phyloP scores from a whole-genome alignment of 83 land plant species.

The Picea mariana region DNA sequence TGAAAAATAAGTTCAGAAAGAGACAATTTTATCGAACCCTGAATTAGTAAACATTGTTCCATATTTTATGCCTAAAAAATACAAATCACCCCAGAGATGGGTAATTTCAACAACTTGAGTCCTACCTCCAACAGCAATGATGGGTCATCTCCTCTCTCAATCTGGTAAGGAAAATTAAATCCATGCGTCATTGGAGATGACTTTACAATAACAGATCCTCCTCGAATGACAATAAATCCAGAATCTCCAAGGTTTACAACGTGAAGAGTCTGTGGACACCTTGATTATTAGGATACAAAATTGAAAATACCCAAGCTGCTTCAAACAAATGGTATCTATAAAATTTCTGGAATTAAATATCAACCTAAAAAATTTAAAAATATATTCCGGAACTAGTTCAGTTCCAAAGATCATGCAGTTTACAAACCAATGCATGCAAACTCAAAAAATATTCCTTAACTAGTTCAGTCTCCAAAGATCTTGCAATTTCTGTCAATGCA shows the following conservation, averaged over 20 bases:
- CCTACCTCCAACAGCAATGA: conserved; percentile 54
- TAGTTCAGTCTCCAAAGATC: no score
- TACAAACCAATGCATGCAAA: no score
- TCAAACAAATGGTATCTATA: neutral
- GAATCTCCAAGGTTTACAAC: conserved; percentile 89
- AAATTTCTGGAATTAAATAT: neutral
- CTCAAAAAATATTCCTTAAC: no score
- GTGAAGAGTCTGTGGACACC: conserved; percentile 57
- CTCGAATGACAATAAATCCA: conserved; percentile 75
- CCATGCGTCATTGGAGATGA: conserved; percentile 82
- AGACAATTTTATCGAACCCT: neutral
- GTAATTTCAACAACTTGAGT: neutral
- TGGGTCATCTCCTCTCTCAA: conserved; percentile 80
- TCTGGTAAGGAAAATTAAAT: conserved; percentile 83
- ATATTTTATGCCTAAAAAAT: neutral
- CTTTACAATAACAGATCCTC: conserved; percentile 55
- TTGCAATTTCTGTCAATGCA: no score
- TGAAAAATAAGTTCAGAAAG: neutral
- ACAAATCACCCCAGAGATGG: neutral
- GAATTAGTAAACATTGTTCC: neutral
- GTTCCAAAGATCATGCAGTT: no score
- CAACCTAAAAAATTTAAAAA: no score
- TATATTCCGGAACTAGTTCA: no score
- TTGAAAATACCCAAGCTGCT: neutral
- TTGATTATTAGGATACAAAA: neutral